phyloP scores from a whole-genome alignment of 2,329 filamentous ascomycete species.

The Curvularia eragrostidis region DNA sequence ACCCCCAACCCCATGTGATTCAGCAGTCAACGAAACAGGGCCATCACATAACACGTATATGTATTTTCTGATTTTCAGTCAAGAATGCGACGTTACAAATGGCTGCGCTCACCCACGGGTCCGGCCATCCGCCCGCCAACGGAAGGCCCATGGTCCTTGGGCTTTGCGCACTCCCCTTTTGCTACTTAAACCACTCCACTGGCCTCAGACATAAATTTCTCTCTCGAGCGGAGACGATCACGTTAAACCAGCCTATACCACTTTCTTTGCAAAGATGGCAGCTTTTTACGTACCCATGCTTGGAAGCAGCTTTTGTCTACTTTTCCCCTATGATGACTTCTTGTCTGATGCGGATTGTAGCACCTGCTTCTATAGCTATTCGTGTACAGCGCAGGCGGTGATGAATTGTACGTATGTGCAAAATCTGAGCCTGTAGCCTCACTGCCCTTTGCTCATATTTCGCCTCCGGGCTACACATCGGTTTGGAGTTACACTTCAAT shows the following conservation, averaged over 20 bases:
- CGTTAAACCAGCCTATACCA: neutral
- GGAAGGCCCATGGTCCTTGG: neutral
- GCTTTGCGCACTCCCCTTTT: neutral
- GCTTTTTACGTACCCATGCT: neutral
- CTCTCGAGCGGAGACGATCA: neutral
- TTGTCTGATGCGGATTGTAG: neutral
- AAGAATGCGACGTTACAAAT: neutral
- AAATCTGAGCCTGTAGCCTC: neutral
- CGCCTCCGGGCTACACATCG: neutral
- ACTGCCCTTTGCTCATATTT: neutral
- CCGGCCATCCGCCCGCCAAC: neutral
- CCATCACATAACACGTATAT: neutral
- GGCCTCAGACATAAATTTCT: neutral
- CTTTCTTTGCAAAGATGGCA: neutral
- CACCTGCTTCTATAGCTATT: neutral
- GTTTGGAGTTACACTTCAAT: neutral
- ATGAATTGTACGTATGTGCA: neutral
- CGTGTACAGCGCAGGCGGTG: neutral
- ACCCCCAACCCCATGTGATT: neutral
- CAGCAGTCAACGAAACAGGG: neutral
- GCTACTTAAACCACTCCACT: neutral
- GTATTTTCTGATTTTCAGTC: neutral
- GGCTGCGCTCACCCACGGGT: neutral
- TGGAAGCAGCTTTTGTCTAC: neutral
- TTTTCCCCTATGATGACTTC: neutral